Conservation (phyloP, 2,329 filamentous ascomycete species). For the Sporothrix brunneoviolacea region DNA sequence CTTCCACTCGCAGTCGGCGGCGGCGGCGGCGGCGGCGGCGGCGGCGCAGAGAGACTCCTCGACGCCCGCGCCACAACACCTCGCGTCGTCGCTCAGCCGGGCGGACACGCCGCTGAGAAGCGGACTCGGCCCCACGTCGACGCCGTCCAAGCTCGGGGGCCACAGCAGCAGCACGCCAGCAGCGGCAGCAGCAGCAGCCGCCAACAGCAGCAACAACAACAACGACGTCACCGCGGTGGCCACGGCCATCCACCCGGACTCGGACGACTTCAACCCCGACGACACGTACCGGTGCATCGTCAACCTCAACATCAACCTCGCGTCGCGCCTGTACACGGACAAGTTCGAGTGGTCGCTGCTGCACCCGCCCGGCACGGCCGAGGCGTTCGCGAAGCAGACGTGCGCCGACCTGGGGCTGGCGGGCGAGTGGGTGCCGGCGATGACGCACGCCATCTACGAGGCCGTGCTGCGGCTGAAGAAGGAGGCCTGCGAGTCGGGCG, state of each 20-base stretch:
- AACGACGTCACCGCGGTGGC: conserved; percentile 62
- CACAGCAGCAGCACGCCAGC: neutral
- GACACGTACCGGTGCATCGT: conserved; percentile 94
- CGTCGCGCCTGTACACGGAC: conserved; percentile 88
- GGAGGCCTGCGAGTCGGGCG: conserved; percentile 88
- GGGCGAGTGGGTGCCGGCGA: conserved; percentile 88
- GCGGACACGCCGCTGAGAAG: conserved; percentile 29
- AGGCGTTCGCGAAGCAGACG: conserved; percentile 85
- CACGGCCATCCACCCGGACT: conserved; percentile 54
- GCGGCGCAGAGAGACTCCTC: conserved; percentile 13
- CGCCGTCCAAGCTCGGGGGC: neutral
- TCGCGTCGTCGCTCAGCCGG: conserved; percentile 33
- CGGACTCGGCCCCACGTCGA: neutral
- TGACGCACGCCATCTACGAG: conserved; percentile 96
- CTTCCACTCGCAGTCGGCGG: conserved; percentile 58
- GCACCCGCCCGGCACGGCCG: conserved; percentile 84
- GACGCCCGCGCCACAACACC: conserved; percentile 22
- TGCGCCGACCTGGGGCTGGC: conserved; percentile 85
- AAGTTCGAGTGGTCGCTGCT: conserved; percentile 97
- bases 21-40: neutral
- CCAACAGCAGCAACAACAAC: conserved; percentile 8
- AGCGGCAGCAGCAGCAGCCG: neutral
- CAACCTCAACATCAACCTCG: conserved; percentile 81
- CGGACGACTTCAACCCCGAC: conserved; percentile 77
- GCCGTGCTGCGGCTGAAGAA: conserved; percentile 89